Conservation (phyloP, 805 yeast species). For the Monosporozyma aerobia region DNA sequence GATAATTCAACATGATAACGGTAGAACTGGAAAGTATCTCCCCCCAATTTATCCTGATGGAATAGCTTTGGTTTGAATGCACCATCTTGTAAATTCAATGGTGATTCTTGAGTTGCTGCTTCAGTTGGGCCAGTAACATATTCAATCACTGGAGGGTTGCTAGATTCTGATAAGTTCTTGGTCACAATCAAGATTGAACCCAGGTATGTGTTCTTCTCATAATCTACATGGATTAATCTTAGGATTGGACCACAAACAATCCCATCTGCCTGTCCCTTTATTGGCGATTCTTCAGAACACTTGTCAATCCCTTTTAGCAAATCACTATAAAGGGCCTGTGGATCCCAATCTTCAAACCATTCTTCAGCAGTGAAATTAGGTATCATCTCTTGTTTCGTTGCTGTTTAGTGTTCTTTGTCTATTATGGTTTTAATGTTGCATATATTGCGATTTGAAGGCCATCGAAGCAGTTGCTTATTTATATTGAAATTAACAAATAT, state of each 20-base stretch:
- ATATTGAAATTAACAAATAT: not conserved
- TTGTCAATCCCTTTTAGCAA: not conserved
- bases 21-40: constrained; percentile 44
- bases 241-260: constrained; percentile 68
- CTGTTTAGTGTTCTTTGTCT: not conserved
- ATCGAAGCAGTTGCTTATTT: not conserved
- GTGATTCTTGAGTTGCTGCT: not conserved
- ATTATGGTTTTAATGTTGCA: not conserved
- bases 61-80: constrained; percentile 39
- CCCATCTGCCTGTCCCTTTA: constrained; percentile 9
- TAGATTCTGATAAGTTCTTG: constrained; percentile 33
- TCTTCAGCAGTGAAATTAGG: constrained; percentile 5
- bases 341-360: constrained; percentile 10
- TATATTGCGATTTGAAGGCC: not conserved
- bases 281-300: constrained; percentile 17
- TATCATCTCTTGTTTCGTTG: not conserved
- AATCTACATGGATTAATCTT: constrained; percentile 58
- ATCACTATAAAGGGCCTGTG: not conserved
- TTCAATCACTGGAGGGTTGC: constrained; percentile 24
- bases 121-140: constrained; percentile 11
- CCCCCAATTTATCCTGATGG: constrained; percentile 28
- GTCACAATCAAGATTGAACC: constrained; percentile 60
- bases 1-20: constrained; percentile 50
- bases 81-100: constrained; percentile 26
- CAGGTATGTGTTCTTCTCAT: constrained; percentile 41